phyloP scores from a whole-genome alignment of 1,139 yeast species.

The Suhomyces anneliseae region DNA sequence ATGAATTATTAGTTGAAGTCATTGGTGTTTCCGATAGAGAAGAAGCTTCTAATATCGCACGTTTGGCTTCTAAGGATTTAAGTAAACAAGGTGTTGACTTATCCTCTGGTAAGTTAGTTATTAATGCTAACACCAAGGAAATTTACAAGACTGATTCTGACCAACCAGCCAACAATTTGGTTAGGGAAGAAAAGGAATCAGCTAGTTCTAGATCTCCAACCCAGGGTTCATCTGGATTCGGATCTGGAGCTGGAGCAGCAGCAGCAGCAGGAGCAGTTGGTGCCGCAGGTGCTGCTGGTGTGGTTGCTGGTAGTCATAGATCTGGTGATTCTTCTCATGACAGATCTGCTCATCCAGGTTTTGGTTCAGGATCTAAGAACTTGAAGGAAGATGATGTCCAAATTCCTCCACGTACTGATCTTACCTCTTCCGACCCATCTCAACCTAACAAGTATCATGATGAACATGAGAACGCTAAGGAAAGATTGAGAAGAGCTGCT shows the following conservation, averaged over 20 bases:
- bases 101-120: constrained; percentile 35
- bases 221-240: not conserved
- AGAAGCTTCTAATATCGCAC: constrained; percentile 37
- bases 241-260: constrained; percentile 3
- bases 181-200: not conserved
- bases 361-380: constrained; percentile 7
- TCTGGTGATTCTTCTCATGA: not conserved
- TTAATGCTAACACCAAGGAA: constrained; percentile 37
- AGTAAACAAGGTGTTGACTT: constrained; percentile 38
- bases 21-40: constrained; percentile 37
- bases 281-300: constrained; percentile 10
- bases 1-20: constrained; percentile 36
- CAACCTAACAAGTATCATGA: constrained; percentile 13
- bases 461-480: constrained; percentile 18
- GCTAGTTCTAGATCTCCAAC: not conserved
- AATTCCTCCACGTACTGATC: constrained; percentile 5
- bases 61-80: constrained; percentile 36
- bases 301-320: constrained; percentile 4
- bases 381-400: constrained; percentile 6
- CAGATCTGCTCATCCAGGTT: not conserved
- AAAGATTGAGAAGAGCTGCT: constrained; percentile 16
- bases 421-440: constrained; percentile 10
- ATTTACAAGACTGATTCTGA: constrained; percentile 24
- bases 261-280: constrained; percentile 3
- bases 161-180: not conserved